Base-by-base conservation (phyloP, 495 filamentous ascomycete genomes). In the Poronia punctata region DNA sequence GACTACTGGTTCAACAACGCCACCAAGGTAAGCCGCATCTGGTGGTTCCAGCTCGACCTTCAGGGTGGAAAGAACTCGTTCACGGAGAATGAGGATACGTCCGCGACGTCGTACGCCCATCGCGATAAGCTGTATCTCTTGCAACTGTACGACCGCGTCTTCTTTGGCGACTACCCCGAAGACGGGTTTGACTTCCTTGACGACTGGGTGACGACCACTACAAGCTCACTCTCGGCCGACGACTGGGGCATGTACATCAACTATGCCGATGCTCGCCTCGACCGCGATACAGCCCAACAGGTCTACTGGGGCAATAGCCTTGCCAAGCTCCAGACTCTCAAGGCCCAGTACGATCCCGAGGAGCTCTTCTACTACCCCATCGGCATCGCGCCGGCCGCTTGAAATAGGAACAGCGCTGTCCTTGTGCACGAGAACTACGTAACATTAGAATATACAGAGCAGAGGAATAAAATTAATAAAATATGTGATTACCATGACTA, bases 361-460 rank as follows among this genome's bases (percentile, higher is more conserved):
- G 71, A 82, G 61, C 38, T 81, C 7, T 82, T 83, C 27, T 74
- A 78, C 42, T 80, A 81, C 49, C 76, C 76, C 5, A 75, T 81
- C 48, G 72, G 71, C 19, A 63, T 83, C 8, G 46, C 49, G 33
- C 61, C 71, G 12, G n/a, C n/a, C n/a, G n/a, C n/a, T n/a, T n/a
- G n/a, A n/a, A n/a, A n/a, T n/a, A n/a, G n/a, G n/a, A n/a, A n/a
- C n/a, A n/a, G n/a, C n/a, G n/a, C n/a, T n/a, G n/a, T n/a, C n/a
- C n/a, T n/a, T n/a, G n/a, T n/a, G n/a, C n/a, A n/a, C n/a, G n/a
- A n/a, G n/a, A n/a, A n/a, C n/a, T n/a, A n/a, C n/a, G n/a, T n/a
- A n/a, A n/a, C n/a, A n/a, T n/a, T n/a, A n/a, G n/a, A n/a, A n/a
- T n/a, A n/a, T n/a, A n/a, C n/a, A n/a, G n/a, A n/a, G n/a, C n/a